These are phyloP conservation scores for Spinellus fusiger DNA, from an alignment of 192 early-diverging fungal genomes.

Conservation along the genomic window DNA sequence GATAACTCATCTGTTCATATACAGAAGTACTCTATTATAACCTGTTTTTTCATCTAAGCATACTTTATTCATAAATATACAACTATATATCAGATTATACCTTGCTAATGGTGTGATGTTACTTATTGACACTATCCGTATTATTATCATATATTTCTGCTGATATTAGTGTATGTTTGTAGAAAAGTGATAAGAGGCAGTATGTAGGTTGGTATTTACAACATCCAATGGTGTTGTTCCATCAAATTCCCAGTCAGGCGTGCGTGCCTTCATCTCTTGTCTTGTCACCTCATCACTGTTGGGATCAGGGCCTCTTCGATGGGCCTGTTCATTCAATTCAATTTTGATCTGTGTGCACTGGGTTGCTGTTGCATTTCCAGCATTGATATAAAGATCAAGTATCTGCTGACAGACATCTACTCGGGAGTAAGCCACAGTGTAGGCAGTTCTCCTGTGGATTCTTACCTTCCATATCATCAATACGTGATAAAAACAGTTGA, in stretches of 20 bases:
- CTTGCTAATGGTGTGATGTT: not conserved
- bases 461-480: conserved; percentile 56
- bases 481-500: conserved; percentile 36
- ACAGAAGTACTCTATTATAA: no score
- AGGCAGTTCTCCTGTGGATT: not conserved
- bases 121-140: not conserved
- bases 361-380: conserved; percentile 24
- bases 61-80: not conserved
- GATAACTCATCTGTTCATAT: no score
- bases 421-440: not conserved
- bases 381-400: conserved; percentile 41
- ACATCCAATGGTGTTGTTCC: conserved; percentile 13
- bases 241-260: conserved; percentile 16
- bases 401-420: conserved; percentile 48
- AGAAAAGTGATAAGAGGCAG: conserved; percentile 28
- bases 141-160: not conserved
- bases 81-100: not conserved
- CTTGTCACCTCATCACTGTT: conserved; percentile 16
- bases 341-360: conserved; percentile 44
- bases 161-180: not conserved
- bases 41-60: conserved; percentile 10
- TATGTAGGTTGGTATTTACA: conserved; percentile 27
- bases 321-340: conserved; percentile 38
- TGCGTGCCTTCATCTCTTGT: conserved; percentile 4
- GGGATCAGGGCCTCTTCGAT: conserved; percentile 9